phyloP scores from a whole-genome alignment of 495 filamentous ascomycete species.

The Penicilliopsis zonata region DNA sequence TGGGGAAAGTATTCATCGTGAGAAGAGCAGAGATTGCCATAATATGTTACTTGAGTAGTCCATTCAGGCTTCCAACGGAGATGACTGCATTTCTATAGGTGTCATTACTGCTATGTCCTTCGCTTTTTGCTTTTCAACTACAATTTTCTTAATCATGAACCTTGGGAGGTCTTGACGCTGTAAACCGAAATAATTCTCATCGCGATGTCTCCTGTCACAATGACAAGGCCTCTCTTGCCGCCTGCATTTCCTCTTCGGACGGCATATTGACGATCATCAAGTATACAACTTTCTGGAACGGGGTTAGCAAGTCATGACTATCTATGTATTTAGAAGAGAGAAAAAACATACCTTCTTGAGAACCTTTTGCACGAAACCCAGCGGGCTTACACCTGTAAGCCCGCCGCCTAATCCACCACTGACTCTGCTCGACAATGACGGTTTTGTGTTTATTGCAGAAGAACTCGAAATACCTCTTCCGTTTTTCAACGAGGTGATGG shows the following conservation, averaged over 20 bases:
- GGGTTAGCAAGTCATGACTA: conserved; percentile 5
- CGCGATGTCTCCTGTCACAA: no score
- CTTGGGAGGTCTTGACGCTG: no score
- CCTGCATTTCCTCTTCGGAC: conserved; percentile 27
- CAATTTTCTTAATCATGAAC: no score
- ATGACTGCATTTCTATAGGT: no score
- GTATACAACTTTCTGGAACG: conserved; percentile 36
- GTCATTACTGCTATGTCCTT: no score
- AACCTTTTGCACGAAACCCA: conserved; percentile 8
- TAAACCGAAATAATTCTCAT: no score
- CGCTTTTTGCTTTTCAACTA: no score
- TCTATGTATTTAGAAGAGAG: conserved; percentile 1
- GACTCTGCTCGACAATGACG: background rate
- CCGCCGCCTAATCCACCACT: background rate
- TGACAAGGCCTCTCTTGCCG: no score
- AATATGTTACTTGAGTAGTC: no score
- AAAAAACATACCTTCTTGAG: conserved; percentile 12
- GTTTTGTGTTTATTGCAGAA: background rate
- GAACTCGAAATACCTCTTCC: background rate
- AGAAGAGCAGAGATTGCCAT: no score
- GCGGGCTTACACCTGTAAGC: background rate
- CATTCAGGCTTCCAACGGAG: no score
- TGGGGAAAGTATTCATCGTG: no score
- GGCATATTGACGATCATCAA: conserved; percentile 42
- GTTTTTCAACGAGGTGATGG: background rate